These are phyloP conservation scores for Cladosporium halotolerans DNA, from an alignment of 2,329 filamentous ascomycete species.

Conservation along the genomic window DNA sequence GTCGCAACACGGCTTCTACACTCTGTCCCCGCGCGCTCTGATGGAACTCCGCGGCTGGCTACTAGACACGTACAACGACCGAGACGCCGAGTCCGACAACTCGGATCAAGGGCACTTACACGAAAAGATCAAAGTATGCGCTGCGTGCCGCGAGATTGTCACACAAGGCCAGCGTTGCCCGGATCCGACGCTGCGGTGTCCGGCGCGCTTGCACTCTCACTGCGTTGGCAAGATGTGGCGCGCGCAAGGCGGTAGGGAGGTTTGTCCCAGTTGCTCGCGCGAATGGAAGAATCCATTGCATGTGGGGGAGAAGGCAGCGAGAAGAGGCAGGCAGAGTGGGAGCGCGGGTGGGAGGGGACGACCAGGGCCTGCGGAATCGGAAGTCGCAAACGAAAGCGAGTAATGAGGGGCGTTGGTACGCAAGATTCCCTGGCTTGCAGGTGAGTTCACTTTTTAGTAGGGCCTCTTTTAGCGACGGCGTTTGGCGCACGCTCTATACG, in stretches of 20 bases:
- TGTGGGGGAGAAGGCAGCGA: constrained; percentile 48
- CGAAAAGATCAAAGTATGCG: constrained; percentile 78
- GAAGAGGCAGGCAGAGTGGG: constrained; percentile 4
- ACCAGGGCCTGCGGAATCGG: constrained; percentile 11
- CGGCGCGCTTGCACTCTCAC: constrained; percentile 66
- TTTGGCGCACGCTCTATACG: constrained; percentile 10
- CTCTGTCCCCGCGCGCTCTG: constrained; percentile 67
- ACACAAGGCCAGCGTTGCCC: constrained; percentile 75
- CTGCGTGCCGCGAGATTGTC: constrained; percentile 82
- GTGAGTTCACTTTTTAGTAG: background rate
- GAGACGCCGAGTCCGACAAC: constrained; percentile 48
- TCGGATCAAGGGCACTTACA: constrained; percentile 40
- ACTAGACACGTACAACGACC: constrained; percentile 82
- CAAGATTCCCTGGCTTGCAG: background rate
- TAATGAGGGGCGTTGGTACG: constrained; percentile 3
- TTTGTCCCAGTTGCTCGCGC: constrained; percentile 56
- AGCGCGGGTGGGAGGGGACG: constrained; percentile 3
- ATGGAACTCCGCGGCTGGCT: constrained; percentile 83
- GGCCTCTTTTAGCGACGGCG: constrained; percentile 15
- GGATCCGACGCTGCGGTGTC: constrained; percentile 50
- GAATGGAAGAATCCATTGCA: constrained; percentile 47
- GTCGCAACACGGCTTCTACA: constrained; percentile 66
- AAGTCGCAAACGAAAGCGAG: constrained; percentile 14
- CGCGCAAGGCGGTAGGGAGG: constrained; percentile 49
- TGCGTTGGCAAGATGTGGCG: constrained; percentile 71